A percentile compares a stretch with the other conserved stretches of the same genome.
Evolutionary conservation across 768 basidiomycete species (phyloP).

Genomic region (Wakefieldia striispora): DNA sequence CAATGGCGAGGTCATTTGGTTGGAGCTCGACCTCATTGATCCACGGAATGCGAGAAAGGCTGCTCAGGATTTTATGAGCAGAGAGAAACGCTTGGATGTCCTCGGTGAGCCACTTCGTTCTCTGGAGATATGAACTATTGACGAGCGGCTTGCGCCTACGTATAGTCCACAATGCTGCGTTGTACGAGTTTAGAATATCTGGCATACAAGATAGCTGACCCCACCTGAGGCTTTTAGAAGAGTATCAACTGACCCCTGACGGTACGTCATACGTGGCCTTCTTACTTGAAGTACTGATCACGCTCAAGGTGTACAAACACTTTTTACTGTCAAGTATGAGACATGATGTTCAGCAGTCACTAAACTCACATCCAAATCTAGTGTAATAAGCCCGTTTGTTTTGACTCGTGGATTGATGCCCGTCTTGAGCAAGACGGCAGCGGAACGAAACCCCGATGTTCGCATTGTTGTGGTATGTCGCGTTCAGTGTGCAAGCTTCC

Average conservation of each 20-base stretch:
- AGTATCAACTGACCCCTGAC: constrained; percentile 24
- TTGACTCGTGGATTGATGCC: constrained; percentile 56
- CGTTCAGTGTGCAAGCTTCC: neutral
- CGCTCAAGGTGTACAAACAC: constrained; percentile 35
- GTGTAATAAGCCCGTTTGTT: constrained; percentile 54
- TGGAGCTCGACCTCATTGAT: constrained; percentile 51
- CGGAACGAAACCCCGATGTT: constrained; percentile 50
- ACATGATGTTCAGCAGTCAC: neutral
- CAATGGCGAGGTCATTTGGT: constrained; percentile 46
- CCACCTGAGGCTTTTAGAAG: constrained; percentile 16
- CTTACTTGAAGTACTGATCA: neutral
- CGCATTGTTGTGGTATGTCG: constrained; percentile 54
- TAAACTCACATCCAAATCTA: constrained; percentile 4
- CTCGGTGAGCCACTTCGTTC: constrained; percentile 35
- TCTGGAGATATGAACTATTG: neutral
- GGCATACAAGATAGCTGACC: constrained; percentile 7
- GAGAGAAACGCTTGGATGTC: constrained; percentile 54
- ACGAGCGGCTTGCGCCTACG: neutral
- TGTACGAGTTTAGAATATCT: constrained; percentile 33
- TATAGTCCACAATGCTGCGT: constrained; percentile 56
- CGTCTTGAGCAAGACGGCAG: constrained; percentile 48
- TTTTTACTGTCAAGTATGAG: constrained; percentile 46
- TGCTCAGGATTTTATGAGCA: constrained; percentile 48
- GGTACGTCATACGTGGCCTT: constrained; percentile 14
- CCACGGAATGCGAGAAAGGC: constrained; percentile 45